Evolutionary conservation across 345 rosid species (phyloP).

Genomic region (Turritis glabra): DNA sequence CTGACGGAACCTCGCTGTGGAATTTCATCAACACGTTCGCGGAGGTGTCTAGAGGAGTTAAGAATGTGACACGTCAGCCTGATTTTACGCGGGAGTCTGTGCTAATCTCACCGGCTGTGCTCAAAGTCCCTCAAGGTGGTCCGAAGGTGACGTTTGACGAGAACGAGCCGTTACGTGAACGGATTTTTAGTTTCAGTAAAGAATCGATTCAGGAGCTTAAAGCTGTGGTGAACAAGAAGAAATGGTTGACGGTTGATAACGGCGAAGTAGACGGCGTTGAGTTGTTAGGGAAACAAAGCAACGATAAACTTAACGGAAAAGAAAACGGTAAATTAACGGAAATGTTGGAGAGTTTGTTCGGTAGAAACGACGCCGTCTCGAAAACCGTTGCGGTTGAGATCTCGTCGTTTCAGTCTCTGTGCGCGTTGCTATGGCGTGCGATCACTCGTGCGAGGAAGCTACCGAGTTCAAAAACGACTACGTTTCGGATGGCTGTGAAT

Average conservation of each 20-base stretch:
- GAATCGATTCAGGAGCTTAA: constrained; percentile 68
- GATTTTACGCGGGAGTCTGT: constrained; percentile 66
- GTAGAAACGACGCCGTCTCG: constrained; percentile 40
- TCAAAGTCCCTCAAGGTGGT: constrained; percentile 69
- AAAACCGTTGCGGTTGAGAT: constrained; percentile 47
- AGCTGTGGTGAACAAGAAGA: constrained; percentile 51
- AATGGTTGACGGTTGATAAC: constrained; percentile 17
- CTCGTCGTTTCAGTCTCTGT: constrained; percentile 86
- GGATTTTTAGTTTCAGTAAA: constrained; percentile 79
- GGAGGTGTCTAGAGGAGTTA: constrained; percentile 57
- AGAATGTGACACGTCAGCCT: constrained; percentile 48
- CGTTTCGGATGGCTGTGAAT: constrained; percentile 95
- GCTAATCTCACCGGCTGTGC: constrained; percentile 64
- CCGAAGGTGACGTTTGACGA: constrained; percentile 74
- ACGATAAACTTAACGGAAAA: constrained; percentile 47
- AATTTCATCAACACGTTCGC: constrained; percentile 89
- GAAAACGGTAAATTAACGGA: constrained; percentile 41
- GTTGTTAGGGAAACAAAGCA: constrained; percentile 62
- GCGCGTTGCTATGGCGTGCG: constrained; percentile 77
- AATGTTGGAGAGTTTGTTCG: constrained; percentile 46
- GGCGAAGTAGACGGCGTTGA: constrained; percentile 52
- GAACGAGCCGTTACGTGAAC: constrained; percentile 65
- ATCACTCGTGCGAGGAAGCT: constrained; percentile 86
- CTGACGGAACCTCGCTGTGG: constrained; percentile 94
- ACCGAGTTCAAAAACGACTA: constrained; percentile 51